These are phyloP conservation scores for Metschnikowia continentalis DNA, from an alignment of 805 yeast species.

Conservation along the genomic window DNA sequence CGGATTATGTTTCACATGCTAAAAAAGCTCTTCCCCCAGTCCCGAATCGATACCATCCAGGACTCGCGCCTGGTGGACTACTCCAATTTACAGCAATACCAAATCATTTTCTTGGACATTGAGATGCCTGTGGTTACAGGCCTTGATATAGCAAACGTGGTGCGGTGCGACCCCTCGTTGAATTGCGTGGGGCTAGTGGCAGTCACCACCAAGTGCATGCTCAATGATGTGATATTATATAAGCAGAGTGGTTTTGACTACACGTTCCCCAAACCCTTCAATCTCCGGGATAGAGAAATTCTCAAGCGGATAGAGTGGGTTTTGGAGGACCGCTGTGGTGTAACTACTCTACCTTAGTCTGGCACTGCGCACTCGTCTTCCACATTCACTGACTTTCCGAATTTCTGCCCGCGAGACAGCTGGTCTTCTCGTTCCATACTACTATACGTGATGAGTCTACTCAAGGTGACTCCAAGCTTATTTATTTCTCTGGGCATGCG, in stretches of 20 bases:
- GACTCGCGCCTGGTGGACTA: slow-evolving; percentile 32
- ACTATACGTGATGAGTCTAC: neutral
- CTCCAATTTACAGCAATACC: slow-evolving; percentile 8
- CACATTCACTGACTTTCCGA: neutral
- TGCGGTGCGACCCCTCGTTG: slow-evolving; percentile 11
- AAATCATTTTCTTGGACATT: slow-evolving; percentile 37
- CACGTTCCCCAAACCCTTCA: slow-evolving; percentile 40
- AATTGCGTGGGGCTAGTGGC: slow-evolving; percentile 34
- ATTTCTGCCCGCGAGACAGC: neutral
- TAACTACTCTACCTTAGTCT: neutral
- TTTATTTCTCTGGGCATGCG: neutral
- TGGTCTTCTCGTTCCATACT: neutral
- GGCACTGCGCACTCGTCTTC: too few species aligned
- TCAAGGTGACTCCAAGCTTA: neutral
- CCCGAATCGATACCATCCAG: slow-evolving; percentile 24
- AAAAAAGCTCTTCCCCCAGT: slow-evolving; percentile 31
- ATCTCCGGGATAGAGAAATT: slow-evolving; percentile 16
- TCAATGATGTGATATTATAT: slow-evolving; percentile 28
- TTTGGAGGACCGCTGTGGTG: slow-evolving; percentile 8
- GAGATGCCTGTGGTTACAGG: slow-evolving; percentile 45
- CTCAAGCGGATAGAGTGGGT: slow-evolving; percentile 19
- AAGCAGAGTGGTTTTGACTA: slow-evolving; percentile 35
- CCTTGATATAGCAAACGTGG: slow-evolving; percentile 28
- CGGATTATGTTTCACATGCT: slow-evolving; percentile 33
- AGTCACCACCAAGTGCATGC: slow-evolving; percentile 33